Evolutionary conservation across 2,329 filamentous ascomycete genomes (phyloP).

Genomic region (Epichloe brachyelytri): DNA sequence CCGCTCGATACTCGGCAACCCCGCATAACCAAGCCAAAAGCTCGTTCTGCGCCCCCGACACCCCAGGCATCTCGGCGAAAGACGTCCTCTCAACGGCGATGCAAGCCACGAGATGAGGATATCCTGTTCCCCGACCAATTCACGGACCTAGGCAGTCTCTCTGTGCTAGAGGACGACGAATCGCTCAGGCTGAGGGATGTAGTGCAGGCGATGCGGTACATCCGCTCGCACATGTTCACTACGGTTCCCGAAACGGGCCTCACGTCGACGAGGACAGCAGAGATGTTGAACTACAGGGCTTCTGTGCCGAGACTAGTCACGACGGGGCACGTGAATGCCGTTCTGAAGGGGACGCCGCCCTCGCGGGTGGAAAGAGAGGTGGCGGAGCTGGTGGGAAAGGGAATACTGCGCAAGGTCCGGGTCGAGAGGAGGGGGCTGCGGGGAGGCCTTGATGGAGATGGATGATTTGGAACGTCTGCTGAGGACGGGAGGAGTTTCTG

Average conservation of each 20-base stretch:
- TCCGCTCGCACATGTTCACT: conserved; percentile 50
- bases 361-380: conserved; percentile 56
- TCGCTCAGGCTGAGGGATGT: conserved; percentile 46
- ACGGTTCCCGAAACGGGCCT: conserved; percentile 51
- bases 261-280: conserved; percentile 48
- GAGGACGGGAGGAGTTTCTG: conserved; percentile 19
- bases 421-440: conserved; percentile 45
- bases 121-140: conserved; percentile 33
- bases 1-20: conserved; percentile 25
- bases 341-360: conserved; percentile 39
- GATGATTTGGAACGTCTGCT: conserved; percentile 41
- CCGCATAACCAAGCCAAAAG: conserved; percentile 21
- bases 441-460: conserved; percentile 53
- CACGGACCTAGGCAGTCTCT: conserved; percentile 45
- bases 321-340: conserved; percentile 50
- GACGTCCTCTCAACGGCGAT: conserved; percentile 10
- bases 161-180: conserved; percentile 34
- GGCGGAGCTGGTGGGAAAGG: conserved; percentile 43
- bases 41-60: conserved; percentile 4
- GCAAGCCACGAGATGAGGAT: conserved; percentile 12
- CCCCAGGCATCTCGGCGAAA: conserved; percentile 7
- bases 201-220: conserved; percentile 51
- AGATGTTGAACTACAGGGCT: conserved; percentile 48
- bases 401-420: conserved; percentile 46
- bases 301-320: conserved; percentile 52